phyloP scores from a whole-genome alignment of 2,329 filamentous ascomycete species.

The Aureobasidium uvarum region DNA sequence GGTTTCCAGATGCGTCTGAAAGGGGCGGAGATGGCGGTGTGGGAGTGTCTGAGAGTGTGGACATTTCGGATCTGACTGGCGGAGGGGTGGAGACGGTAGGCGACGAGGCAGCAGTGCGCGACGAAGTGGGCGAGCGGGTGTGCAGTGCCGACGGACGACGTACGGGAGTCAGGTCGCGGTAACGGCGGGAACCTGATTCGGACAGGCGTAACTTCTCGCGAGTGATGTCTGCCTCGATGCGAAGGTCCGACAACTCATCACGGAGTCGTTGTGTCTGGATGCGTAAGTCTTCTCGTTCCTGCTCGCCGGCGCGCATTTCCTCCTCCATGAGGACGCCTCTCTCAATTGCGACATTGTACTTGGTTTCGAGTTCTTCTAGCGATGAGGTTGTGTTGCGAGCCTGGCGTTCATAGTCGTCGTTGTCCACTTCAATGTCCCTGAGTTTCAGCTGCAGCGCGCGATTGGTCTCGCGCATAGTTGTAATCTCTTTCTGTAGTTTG shows the following conservation, averaged over 20 bases:
- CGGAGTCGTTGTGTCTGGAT: constrained; percentile 88
- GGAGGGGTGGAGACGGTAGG: constrained; percentile 88
- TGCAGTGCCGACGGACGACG: constrained; percentile 14
- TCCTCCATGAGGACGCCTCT: constrained; percentile 90
- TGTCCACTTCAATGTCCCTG: constrained; percentile 94
- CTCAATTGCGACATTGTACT: constrained; percentile 94
- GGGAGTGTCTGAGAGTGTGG: constrained; percentile 63
- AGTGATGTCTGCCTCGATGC: constrained; percentile 91
- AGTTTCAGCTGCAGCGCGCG: constrained; percentile 77
- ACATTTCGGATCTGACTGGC: constrained; percentile 61
- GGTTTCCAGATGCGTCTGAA: constrained; percentile 73
- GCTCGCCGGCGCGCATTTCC: constrained; percentile 85
- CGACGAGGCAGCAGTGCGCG: constrained; percentile 78
- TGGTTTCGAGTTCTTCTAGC: constrained; percentile 93
- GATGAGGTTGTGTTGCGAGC: constrained; percentile 94
- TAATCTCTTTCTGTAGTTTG: constrained; percentile 91
- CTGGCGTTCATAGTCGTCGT: constrained; percentile 97
- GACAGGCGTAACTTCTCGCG: constrained; percentile 86
- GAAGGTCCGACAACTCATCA: constrained; percentile 88
- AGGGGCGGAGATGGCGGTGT: constrained; percentile 93
- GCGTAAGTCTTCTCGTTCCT: constrained; percentile 82
- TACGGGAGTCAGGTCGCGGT: constrained; percentile 31
- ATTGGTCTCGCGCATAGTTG: constrained; percentile 79
- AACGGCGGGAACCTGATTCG: constrained; percentile 41
- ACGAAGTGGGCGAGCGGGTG: constrained; percentile 66